Conservation (phyloP, 2,329 filamentous ascomycete genomes). For the Cytospora chrysosperma region DNA sequence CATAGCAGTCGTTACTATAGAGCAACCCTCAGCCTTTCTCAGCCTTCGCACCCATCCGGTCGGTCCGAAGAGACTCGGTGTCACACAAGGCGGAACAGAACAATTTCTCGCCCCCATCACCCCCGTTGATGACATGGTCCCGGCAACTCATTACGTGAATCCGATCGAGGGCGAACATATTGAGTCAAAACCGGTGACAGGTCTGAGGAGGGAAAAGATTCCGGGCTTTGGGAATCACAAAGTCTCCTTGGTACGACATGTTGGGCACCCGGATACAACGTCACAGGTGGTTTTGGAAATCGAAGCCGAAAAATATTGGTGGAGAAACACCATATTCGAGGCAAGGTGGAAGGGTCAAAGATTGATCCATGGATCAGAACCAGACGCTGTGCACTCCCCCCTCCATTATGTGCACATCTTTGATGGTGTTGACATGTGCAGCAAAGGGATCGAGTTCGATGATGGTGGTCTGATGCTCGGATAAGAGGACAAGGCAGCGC, state of each 20-base stretch:
- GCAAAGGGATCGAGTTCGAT: conserved; percentile 4
- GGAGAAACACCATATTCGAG: conserved; percentile 18
- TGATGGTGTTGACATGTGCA: conserved; percentile 1
- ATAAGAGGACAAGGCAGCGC: background rate
- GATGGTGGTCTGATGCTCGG: conserved; percentile 4
- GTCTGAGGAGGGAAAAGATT: background rate
- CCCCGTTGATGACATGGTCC: background rate
- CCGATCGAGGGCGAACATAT: background rate
- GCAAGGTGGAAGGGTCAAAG: background rate
- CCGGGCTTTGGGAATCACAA: conserved; percentile 13
- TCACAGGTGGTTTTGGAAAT: background rate
- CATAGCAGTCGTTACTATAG: background rate
- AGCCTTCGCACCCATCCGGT: background rate
- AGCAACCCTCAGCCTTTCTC: background rate
- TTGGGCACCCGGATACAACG: conserved; percentile 10
- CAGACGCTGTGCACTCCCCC: background rate
- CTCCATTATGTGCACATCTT: background rate
- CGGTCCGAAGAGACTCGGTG: conserved; percentile 18
- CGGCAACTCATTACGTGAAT: background rate
- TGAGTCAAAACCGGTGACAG: background rate
- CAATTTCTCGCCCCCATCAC: conserved; percentile 11
- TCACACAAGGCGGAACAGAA: conserved; percentile 19
- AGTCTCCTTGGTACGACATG: conserved; percentile 17
- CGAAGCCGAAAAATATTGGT: conserved; percentile 18
- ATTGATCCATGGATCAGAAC: background rate